These are phyloP conservation scores for Dacryopinax spathularia DNA, from an alignment of 768 basidiomycete genomes.

Conservation along the genomic window DNA sequence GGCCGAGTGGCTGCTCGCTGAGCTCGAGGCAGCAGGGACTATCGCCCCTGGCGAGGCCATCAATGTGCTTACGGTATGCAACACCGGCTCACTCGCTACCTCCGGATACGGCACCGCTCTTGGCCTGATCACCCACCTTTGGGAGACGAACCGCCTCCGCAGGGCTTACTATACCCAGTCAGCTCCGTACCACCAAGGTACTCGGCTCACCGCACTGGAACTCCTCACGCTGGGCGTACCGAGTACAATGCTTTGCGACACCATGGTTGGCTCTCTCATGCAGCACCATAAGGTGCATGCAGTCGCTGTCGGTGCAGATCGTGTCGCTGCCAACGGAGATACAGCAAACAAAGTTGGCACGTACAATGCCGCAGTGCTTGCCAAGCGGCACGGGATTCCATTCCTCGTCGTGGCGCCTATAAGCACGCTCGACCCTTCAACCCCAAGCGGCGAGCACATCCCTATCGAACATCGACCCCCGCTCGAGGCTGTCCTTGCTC, in stretches of 20 bases:
- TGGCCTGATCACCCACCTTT: slow-evolving; percentile 81
- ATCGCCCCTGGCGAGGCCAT: slow-evolving; percentile 33
- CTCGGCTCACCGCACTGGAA: slow-evolving; percentile 74
- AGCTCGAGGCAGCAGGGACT: slow-evolving; percentile 30
- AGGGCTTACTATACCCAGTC: slow-evolving; percentile 89
- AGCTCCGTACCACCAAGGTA: slow-evolving; percentile 88
- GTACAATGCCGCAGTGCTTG: slow-evolving; percentile 89
- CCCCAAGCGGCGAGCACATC: slow-evolving; percentile 59
- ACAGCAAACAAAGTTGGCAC: slow-evolving; percentile 98
- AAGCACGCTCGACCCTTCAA: slow-evolving; percentile 76
- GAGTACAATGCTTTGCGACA: slow-evolving; percentile 90
- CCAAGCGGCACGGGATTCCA: slow-evolving; percentile 71
- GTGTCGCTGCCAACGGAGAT: slow-evolving; percentile 85
- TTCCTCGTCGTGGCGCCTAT: slow-evolving; percentile 90
- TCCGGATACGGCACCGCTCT: slow-evolving; percentile 93
- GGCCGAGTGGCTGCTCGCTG: slow-evolving; percentile 65
- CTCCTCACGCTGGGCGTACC: slow-evolving; percentile 72
- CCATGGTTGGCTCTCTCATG: slow-evolving; percentile 92
- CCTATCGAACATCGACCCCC: slow-evolving; percentile 87
- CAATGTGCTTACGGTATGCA: slow-evolving; percentile 87
- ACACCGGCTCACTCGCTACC: slow-evolving; percentile 91
- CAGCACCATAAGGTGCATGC: slow-evolving; percentile 74
- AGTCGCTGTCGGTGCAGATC: slow-evolving; percentile 80
- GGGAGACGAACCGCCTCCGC: slow-evolving; percentile 59
- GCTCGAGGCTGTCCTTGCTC: slow-evolving; percentile 75